Evolutionary conservation across 1,284 basidiomycete genomes (phyloP), one percentile per base, ranked within the genome.

Genomic region (Microbotryum silenes-acaulis): DNA sequence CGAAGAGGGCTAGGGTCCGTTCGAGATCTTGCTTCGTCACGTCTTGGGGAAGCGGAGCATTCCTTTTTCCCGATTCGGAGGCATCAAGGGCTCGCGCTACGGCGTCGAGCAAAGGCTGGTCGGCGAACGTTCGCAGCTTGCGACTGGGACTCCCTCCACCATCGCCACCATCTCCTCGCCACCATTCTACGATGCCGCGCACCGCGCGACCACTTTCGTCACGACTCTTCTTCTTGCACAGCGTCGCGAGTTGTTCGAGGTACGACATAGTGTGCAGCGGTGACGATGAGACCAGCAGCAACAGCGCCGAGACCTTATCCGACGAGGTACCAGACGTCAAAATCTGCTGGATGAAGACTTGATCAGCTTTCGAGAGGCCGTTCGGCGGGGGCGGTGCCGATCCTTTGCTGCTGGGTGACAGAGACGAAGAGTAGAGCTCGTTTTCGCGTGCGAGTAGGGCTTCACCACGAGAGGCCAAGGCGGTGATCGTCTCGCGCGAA

Each of bases 141-240:
- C 85, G 79, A 16, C 85, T 61, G 6, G 70, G 69, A 60, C 65
- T 73, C 70, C 63, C 72, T 51, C 71, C 87, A 27, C 91, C 90
- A 27, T 91, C 91, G 21, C 90, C 91, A 37, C 88, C 84, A 31
- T 73, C 70, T 46, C 72, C 73, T 47, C 74, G 72, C 87, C 93
- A 94, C 94, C 94, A 97, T 81, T 98, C 94, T 33, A 90, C 86
- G 57, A 98, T 81, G 57, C 91, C 93, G 48, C 93, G 80, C 55
- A 94, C 77, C 0, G 93, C 91, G 65, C 93, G 91, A 60, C 96
- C 76, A 65, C 89, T 85, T 77, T 97, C 92, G 58, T 94, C 92
- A 37, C 94, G 81, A 0, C 88, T 89, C 58, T 90, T 92, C 74
- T 91, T 91, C 72, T 88, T 75, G 64, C 64, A 97, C 49, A 70